These are phyloP conservation scores for Diplodia sapinea DNA, from an alignment of 2,329 filamentous ascomycete species.

Conservation along the genomic window DNA sequence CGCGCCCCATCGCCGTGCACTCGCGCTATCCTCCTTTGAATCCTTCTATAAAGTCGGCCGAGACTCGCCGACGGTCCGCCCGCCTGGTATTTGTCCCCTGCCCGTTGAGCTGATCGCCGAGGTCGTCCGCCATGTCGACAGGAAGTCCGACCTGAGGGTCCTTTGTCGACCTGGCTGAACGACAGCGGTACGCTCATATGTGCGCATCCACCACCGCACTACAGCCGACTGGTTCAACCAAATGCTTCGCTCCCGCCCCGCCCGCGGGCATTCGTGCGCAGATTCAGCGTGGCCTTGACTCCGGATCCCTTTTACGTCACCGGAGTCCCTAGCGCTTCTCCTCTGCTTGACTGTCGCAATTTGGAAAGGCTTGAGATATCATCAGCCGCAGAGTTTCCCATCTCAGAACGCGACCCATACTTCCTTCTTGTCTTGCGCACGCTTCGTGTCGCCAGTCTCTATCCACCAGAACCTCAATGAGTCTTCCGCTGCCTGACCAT, in stretches of 20 bases:
- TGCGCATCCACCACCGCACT: not conserved
- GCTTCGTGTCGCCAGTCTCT: not conserved
- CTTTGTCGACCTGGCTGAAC: slow-evolving; percentile 1
- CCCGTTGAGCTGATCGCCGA: slow-evolving; percentile 9
- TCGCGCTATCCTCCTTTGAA: not conserved
- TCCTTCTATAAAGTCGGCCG: not conserved
- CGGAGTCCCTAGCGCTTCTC: too few species aligned
- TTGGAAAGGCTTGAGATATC: not conserved
- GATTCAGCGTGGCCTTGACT: too few species aligned
- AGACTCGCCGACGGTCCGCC: not conserved
- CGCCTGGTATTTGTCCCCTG: not conserved
- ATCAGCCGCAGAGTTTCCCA: not conserved
- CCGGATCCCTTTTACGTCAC: too few species aligned
- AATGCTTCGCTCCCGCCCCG: not conserved
- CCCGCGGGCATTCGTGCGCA: not conserved
- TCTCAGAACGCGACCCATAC: not conserved
- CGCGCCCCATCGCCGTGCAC: not conserved
- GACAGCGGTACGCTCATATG: not conserved
- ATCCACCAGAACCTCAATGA: not conserved
- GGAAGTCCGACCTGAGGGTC: not conserved
- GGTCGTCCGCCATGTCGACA: not conserved
- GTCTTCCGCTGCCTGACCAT: not conserved
- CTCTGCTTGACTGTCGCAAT: not conserved
- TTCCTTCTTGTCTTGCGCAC: not conserved
- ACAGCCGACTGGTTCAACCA: not conserved